Evolutionary conservation across 306 rosid genomes (phyloP).

Genomic region (Chamaecrista fasciculata): DNA sequence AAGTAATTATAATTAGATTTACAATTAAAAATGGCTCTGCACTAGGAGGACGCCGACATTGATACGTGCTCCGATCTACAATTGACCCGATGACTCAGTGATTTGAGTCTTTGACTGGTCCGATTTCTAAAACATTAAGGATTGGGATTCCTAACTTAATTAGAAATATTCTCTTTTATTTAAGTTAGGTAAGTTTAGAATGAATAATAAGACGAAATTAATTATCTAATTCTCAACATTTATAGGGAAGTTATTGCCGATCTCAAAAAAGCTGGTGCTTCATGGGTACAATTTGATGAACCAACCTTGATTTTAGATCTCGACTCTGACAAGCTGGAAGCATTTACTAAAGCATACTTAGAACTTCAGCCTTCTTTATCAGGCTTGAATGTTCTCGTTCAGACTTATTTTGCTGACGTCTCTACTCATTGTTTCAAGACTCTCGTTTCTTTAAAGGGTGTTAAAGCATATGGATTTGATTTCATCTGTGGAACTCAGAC

Average conservation of each 20-base stretch:
- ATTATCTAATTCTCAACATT: no score
- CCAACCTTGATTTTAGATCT: constrained; percentile 55
- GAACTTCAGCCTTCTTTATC: constrained; percentile 52
- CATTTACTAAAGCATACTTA: constrained; percentile 46
- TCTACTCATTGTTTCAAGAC: constrained; percentile 52
- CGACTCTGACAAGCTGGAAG: constrained; percentile 45
- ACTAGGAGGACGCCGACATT: no score
- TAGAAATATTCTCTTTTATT: no score
- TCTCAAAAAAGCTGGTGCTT: constrained; percentile 60
- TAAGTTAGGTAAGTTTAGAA: no score
- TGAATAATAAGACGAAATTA: no score
- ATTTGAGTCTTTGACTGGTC: no score
- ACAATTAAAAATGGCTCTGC: no score
- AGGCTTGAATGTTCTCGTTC: constrained; percentile 55
- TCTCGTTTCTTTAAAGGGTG: constrained; percentile 53
- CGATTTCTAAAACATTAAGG: no score
- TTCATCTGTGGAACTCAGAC: constrained; percentile 60
- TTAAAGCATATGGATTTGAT: constrained; percentile 58
- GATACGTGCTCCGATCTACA: no score
- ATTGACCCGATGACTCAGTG: no score
- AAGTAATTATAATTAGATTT: no score
- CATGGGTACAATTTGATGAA: constrained; percentile 68
- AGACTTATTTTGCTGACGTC: constrained; percentile 60
- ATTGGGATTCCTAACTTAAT: no score
- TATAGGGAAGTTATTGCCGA: constrained; percentile 63